Evolutionary conservation across 371 early-diverging fungal species (phyloP).

Genomic region (Lichtheimia ramosa): DNA sequence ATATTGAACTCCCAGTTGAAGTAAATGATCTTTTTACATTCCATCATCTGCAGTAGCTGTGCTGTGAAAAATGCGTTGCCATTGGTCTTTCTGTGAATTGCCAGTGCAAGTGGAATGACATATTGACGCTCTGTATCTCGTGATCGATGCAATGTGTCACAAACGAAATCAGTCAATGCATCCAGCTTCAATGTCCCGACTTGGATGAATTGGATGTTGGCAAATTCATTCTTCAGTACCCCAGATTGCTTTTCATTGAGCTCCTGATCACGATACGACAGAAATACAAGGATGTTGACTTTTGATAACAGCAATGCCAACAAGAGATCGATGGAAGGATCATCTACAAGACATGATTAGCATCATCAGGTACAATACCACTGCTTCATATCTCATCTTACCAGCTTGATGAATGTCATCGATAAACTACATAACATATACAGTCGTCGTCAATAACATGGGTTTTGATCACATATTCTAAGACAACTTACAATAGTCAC

Average conservation of each 20-base stretch:
- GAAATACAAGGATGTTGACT: slow-evolving; percentile 30
- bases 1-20: slow-evolving; percentile 48
- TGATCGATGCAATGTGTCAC: slow-evolving; percentile 36
- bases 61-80: slow-evolving; percentile 45
- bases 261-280: slow-evolving; percentile 42
- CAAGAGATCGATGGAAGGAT: slow-evolving; percentile 42
- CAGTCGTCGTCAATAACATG: not conserved
- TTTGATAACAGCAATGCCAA: slow-evolving; percentile 32
- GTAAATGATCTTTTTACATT: slow-evolving; percentile 43
- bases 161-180: slow-evolving; percentile 33
- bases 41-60: slow-evolving; percentile 35
- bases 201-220: slow-evolving; percentile 23
- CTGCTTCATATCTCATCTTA: not conserved
- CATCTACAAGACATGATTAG: slow-evolving; percentile 15
- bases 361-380: not conserved
- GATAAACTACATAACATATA: slow-evolving; percentile 24
- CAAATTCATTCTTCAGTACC: slow-evolving; percentile 27
- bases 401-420: slow-evolving; percentile 49
- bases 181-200: slow-evolving; percentile 35
- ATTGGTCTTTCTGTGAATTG: slow-evolving; percentile 33
- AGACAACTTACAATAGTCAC: slow-evolving; percentile 37
- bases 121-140: slow-evolving; percentile 17
- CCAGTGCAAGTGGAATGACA: slow-evolving; percentile 31
- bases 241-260: slow-evolving; percentile 13
- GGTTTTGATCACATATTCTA: not conserved